These are phyloP conservation scores for Lentinula detonsa DNA, from an alignment of 768 basidiomycete species.

Conservation along the genomic window DNA sequence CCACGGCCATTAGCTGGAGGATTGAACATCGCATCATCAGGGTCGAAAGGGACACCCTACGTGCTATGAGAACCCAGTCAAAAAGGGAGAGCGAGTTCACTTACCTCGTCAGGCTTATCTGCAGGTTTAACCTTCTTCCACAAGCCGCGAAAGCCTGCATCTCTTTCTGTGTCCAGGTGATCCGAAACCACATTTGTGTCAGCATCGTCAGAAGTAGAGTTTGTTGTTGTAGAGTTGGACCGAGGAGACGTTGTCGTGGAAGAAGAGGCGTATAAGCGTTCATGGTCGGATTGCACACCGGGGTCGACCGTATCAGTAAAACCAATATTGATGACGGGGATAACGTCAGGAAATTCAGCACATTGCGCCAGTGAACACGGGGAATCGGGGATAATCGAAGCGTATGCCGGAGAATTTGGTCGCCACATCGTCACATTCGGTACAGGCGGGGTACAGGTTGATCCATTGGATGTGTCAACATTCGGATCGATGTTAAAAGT, in stretches of 20 bases:
- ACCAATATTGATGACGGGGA: background rate
- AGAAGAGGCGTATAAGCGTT: background rate
- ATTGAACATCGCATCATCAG: conserved; percentile 75
- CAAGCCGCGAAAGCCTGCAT: conserved; percentile 58
- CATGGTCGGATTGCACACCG: background rate
- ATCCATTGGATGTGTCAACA: background rate
- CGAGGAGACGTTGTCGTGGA: background rate
- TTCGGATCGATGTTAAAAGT: background rate
- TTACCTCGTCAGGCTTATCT: conserved; percentile 76
- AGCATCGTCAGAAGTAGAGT: background rate
- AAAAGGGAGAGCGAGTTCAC: conserved; percentile 4
- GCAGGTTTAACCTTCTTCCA: conserved; percentile 79
- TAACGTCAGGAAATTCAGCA: background rate
- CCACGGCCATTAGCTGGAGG: conserved; percentile 41
- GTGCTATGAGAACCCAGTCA: background rate
- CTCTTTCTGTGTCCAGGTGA: conserved; percentile 16
- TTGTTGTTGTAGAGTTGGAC: background rate
- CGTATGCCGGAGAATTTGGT: background rate
- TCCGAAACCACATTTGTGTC: background rate
- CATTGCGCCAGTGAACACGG: background rate
- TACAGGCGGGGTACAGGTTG: background rate
- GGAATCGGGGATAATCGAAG: background rate
- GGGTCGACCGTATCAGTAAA: too few relatives aligned
- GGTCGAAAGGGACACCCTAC: conserved; percentile 73
- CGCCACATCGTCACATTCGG: background rate